Base-by-base conservation (phyloP, 371 early-diverging fungal genomes). In the Apophysomyces sp. region DNA sequence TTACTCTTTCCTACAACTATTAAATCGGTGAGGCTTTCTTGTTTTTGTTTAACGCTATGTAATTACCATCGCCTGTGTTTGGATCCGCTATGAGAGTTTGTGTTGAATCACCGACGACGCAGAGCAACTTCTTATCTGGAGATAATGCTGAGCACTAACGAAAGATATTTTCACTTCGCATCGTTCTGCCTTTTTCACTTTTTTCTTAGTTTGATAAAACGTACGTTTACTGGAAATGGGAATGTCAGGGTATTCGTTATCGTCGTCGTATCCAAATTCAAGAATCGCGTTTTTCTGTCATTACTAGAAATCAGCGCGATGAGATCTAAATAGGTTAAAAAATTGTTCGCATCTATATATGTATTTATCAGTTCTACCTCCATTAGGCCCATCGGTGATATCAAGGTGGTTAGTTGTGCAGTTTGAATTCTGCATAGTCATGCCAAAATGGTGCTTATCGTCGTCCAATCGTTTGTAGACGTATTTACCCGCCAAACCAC, bases 51-150 rank as follows among this genome's bases (percentile, higher is more conserved):
- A 12, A 31, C 1, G 13, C 28, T 52, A 3, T 32, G 26, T 36
- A 28, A 3, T 56, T 69, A 80, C 83, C 59, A 67, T 84, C 70
- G 12, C 88, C 86, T 0, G 78, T 69, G 27, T 83, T 72, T 3
- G 87, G 73, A 39, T 87, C 87, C 18, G 86, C 68, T 24, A 95
- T 63, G 18, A 69, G 56, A 0, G 86, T 76, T 8, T 88, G 83
- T 0, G 69, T 73, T 11, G 77, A 67, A 66, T 95, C 94, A 0
- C 94, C 94, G 2, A 91, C 93, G 3, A 90, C 83, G 55, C 89
- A 90, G 1, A 92, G 73, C 61, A 92, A 55, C n/a, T 83, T 68
- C 9, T 82, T 78, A 58, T 91, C 87, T 0, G 87, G 85, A 24
- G 88, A 86, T 51, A 83, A 60, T 0, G 89, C 70, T 1, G 89